A percentile compares a stretch with the other conserved stretches of the same genome.
Evolutionary conservation across 129 eudicot genomes (phyloP).

Genomic region (Arctium minus): DNA sequence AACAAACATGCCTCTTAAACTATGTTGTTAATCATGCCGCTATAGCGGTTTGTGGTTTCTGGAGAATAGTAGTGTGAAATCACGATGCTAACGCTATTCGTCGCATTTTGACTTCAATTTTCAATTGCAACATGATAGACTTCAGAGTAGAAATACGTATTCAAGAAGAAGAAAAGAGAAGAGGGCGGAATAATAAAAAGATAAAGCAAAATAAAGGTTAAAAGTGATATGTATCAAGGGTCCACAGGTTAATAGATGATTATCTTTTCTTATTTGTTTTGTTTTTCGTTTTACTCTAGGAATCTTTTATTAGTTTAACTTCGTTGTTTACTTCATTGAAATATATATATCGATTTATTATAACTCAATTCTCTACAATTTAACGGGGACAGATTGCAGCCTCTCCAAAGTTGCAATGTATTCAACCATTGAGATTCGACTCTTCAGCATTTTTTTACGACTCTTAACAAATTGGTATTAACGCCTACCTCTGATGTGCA

Average conservation of each 20-base stretch:
- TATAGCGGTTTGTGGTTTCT: not conserved
- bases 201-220: not conserved
- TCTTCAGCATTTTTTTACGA: not conserved
- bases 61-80: not conserved
- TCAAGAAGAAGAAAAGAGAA: not conserved
- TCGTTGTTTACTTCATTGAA: no score
- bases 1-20: not conserved
- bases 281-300: not conserved
- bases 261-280: not conserved
- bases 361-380: not conserved
- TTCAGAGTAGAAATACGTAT: not conserved
- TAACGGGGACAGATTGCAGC: not conserved
- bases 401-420: not conserved
- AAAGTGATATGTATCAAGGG: not conserved
- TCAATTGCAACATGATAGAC: not conserved
- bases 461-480: not conserved
- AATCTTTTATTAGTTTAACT: not conserved
- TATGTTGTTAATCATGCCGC: not conserved
- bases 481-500: not conserved
- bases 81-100: not conserved
- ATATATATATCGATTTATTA: not conserved
- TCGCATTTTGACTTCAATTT: not conserved
- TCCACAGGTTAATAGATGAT: not conserved
- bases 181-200: not conserved
- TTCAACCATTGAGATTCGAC: not conserved